Base-by-base conservation (phyloP, 495 filamentous ascomycete genomes). In the Aspergillus coremiiformis region DNA sequence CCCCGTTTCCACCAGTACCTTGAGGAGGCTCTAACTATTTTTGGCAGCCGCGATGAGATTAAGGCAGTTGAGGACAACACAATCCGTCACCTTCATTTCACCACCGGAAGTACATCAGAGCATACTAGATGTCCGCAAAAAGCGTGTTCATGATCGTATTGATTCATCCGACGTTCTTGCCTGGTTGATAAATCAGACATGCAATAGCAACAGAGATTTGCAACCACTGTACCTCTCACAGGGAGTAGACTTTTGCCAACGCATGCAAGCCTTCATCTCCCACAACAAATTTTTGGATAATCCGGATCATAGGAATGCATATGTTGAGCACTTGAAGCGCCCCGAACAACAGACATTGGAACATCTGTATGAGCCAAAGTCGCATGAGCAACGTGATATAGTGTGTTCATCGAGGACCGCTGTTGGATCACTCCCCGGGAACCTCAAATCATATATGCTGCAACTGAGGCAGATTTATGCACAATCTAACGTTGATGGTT, bases 171-270 rank as follows among this genome's bases (percentile, higher is more conserved):
- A 84, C 44, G 77, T 84, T 30, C 66, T 84, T 5, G 50, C 56
- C 29, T 85, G 83, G 83, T 70, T 83, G 5, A 65, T 87, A 0
- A 70, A 82, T 44, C 79, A 84, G 44, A 83, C 82, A 0, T 86
- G 83, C 56, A 65, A 59, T 17, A 70, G 57, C 10, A 81, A 76
- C 27, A 73, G 79, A 49, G 76, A 83, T 19, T 46, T 83, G 0
- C 75, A 78, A 39, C 67, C 76, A 0, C 66, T 85, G 0, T 84
- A 78, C 42, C 70, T 73, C 29, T 68, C 79, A 0, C 81, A 85
- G 56, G 83, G 80, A 0, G 60, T 63, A 8, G 77, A 83, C 50
- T 84, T 79, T 53, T 81, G 79, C 48, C 17, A 39, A 5, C 59
- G 68, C 0, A 57, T 49, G 5, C 56, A 73, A 30, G 60, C 68